Evolutionary conservation across 2,329 filamentous ascomycete species (phyloP), one percentile per base, ranked within the genome.

Genomic region (Colletotrichum godetiae): DNA sequence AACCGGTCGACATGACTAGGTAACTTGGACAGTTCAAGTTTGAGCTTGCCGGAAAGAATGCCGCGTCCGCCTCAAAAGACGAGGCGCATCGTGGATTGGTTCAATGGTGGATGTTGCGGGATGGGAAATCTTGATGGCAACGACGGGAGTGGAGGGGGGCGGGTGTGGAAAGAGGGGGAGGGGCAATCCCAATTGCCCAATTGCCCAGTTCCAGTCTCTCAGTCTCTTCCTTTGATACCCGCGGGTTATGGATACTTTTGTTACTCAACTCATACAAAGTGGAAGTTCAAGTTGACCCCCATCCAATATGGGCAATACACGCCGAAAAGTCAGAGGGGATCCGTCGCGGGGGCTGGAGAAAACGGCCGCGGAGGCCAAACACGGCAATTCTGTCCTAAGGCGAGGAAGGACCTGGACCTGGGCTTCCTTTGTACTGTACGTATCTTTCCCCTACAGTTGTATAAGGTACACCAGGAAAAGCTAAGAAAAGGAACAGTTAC

Each of bases 301-400:
- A 63, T 68, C 68, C 57, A 22, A 68, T 72, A 57, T 64, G 35
- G 68, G 68, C 49, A 72, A 72, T 62, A 65, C 33, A 58, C 68
- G 64, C 68, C 68, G 35, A 65, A 68, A 57, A 53, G 27, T 27
- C 29, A 31, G 37, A 42, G 35, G 35, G 35, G 35, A 42, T 15
- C 35, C 35, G 12, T 12, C 15, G 22, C 55, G 55, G 37, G 4
- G 53, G 4, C 19, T 67, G 68, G 68, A 68, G 11, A 72, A 68
- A 72, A 72, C 57, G 58, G 58, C 68, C 58, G 63, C 35, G 24
- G n/a, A 49, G 13, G 42, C 68, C 64, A 35, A 68, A 68, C 29
- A 62, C n/a, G 68, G 68, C 64, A 72, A 72, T 72, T 62, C 52
- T 68, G 57, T 63, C 64, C 64, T 68, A 58, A 60, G 33, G 62